Base-by-base conservation (phyloP, 495 filamentous ascomycete species). In the Ramalina peruviana region DNA sequence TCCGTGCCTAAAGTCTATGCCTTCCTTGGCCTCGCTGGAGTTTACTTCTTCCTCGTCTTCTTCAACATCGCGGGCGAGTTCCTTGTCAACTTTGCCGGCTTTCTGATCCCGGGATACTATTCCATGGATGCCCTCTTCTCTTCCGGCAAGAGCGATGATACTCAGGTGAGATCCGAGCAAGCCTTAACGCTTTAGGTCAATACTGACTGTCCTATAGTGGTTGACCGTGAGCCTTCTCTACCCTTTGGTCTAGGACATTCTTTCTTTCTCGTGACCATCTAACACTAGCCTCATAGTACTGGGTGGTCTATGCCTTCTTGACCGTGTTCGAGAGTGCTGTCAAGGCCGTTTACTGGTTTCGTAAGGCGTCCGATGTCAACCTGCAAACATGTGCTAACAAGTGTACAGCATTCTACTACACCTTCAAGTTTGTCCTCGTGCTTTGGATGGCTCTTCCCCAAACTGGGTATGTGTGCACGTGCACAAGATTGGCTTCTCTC, bases 1-100 rank as follows among this genome's bases (percentile, higher is more conserved):
- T 83, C 80, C 20, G 80, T 95, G 42, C 92, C 92, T 54, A 99
- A 99, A 76, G 87, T 90, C 65, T 97, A 99, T 61, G 86, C 80
- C 56, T 78, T 94, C 69, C 83, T 95, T 43, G 92, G 92, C 56
- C 66, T 95, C 12, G 69, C 64, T 43, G 82, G 80, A 43, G 73
- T 94, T 58, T 99, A 99, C 76, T 88, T 94, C 76, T 95, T 96
- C 78, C 78, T 99, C 16, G 85, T 97, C 69, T 83, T 97, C 76
- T 93, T 99, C 77, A 99, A 99, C 78, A 89, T 96, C 58, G 92
- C 87, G 53, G 90, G 92, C 61, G 86, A 92, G 66, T 84, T 97
- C 65, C 79, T 99, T 55, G 92, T 93, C 63, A 99, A 99, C 72
- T 71, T 93, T 54, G 93, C 93, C 47, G 92, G 92, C 47, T 99